Conservation (phyloP, 352 stramenopile genomes). For the Globisporangium cystogenes region DNA sequence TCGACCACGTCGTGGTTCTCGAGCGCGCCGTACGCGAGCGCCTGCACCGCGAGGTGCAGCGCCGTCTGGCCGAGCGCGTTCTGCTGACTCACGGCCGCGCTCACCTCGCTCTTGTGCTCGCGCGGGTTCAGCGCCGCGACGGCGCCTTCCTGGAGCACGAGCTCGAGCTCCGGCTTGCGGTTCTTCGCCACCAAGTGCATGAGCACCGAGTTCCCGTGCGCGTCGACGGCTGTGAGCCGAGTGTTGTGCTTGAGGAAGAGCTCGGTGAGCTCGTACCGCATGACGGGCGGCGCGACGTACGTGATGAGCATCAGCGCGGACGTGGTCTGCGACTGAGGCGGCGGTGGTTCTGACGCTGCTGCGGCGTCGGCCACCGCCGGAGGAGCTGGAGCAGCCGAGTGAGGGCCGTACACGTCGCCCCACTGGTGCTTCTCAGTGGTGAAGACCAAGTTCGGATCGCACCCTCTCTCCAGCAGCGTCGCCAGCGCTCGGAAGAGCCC, state of each 20-base stretch:
- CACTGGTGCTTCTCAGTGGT: constrained; percentile 13
- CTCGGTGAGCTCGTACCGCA: constrained; percentile 34
- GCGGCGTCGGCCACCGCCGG: constrained; percentile 10
- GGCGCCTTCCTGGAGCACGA: constrained; percentile 30
- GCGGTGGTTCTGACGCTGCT: constrained; percentile 33
- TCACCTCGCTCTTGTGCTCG: constrained; percentile 31
- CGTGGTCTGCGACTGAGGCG: constrained; percentile 44
- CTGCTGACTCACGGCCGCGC: constrained; percentile 28
- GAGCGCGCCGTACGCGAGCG: constrained; percentile 49
- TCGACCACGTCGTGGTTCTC: constrained; percentile 50
- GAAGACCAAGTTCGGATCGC: constrained; percentile 42
- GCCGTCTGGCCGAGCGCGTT: constrained; percentile 42
- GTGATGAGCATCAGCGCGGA: constrained; percentile 37
- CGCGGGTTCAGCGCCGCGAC: constrained; percentile 41
- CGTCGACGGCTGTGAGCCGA: constrained; percentile 39
- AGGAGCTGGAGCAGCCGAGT: constrained; percentile 13
- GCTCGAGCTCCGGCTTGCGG: constrained; percentile 32
- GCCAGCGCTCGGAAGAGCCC: constrained; percentile 36
- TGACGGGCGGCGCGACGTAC: constrained; percentile 21
- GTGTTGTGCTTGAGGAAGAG: constrained; percentile 53
- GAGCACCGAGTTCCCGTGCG: constrained; percentile 47
- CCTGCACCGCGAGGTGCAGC: constrained; percentile 53
- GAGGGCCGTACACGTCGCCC: constrained; percentile 29
- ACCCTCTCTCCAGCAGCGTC: constrained; percentile 41
- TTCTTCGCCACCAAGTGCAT: constrained; percentile 59